Evolutionary conservation across 129 eudicot species (phyloP), one percentile per base, ranked within the genome.

Genomic region (Chrysanthemum makinoi): DNA sequence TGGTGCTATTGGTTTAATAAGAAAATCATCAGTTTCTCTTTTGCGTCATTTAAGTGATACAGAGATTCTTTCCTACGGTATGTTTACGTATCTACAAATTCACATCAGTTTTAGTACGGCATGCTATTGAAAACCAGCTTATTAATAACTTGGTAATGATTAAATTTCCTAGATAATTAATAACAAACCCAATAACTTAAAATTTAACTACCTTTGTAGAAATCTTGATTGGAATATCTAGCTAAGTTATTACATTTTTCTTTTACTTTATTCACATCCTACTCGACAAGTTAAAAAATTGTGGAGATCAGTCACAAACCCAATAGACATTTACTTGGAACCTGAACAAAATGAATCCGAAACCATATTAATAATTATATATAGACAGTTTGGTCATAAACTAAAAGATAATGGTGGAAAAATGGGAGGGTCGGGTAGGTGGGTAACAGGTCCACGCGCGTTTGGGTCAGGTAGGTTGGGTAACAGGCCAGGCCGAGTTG

Each of bases 31-130:
- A 44, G 69, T 94, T 82, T 89, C 98, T 68, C 67, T 94, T 35
- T 87, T 87, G 65, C 96, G 98, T 52, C 54, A 72, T 49, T 59
- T 89, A 83, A 95, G 90, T 81, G 89, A 94, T 49, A 85, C 90
- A 64, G 98, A 94, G 72, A 83, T 78, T 78, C 85, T 89, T 76
- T 48, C 80, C 49, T 80, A 72, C 35, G 90, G 98, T 94, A 83
- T 39, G 80, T 68, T 65, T 52, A 35, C 50, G 5, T 47, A 74
- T 52, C 64, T 28, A 35, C 20, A 57, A 57, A 10, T 12, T 28
- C 24, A 17, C 33, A 39, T 18, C 20, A 57, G 9, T 18, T 14
- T 24, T 12, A 12, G 2, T 39, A 6, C 9, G 7, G 44, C 44
- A 39, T 39, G 44, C 44, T 5, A 39, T 5, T 39, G 7, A 39